Conservation (phyloP, 768 basidiomycete species). For the Lactarius indigo region DNA sequence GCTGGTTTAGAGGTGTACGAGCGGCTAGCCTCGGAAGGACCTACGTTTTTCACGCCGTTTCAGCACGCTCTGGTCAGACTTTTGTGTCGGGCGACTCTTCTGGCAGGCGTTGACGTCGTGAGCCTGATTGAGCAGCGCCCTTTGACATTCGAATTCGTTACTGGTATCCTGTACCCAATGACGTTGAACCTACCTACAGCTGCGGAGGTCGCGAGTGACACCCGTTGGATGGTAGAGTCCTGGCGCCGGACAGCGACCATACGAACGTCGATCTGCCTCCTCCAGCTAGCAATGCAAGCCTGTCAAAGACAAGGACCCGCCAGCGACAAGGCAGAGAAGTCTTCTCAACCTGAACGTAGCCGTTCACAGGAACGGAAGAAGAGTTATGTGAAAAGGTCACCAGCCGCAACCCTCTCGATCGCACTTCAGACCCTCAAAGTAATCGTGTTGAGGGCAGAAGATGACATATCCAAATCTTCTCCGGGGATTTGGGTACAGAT, state of each 20-base stretch:
- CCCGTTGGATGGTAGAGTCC: conserved; percentile 41
- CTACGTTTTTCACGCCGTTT: conserved; percentile 32
- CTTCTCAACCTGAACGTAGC: conserved; percentile 38
- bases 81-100: conserved; percentile 38
- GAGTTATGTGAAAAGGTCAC: conserved; percentile 21
- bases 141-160: conserved; percentile 59
- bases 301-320: conserved; percentile 39
- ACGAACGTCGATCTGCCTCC: conserved; percentile 58
- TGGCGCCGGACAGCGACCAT: conserved; percentile 46
- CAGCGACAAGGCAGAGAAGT: conserved; percentile 27
- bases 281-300: conserved; percentile 54
- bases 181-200: conserved; percentile 51
- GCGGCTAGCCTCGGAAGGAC: conserved; percentile 33
- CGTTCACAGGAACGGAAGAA: conserved; percentile 45
- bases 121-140: conserved; percentile 51
- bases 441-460: conserved; percentile 58
- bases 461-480: conserved; percentile 51
- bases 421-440: conserved; percentile 67
- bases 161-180: conserved; percentile 61
- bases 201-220: conserved; percentile 41
- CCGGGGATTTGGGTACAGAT: conserved; percentile 64
- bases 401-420: conserved; percentile 38
- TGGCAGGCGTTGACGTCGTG: conserved; percentile 52
- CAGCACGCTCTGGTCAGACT: conserved; percentile 34
- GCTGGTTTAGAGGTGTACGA: conserved; percentile 38